These are phyloP conservation scores for Picea mariana DNA, from an alignment of 83 land plant genomes.

Conservation along the genomic window DNA sequence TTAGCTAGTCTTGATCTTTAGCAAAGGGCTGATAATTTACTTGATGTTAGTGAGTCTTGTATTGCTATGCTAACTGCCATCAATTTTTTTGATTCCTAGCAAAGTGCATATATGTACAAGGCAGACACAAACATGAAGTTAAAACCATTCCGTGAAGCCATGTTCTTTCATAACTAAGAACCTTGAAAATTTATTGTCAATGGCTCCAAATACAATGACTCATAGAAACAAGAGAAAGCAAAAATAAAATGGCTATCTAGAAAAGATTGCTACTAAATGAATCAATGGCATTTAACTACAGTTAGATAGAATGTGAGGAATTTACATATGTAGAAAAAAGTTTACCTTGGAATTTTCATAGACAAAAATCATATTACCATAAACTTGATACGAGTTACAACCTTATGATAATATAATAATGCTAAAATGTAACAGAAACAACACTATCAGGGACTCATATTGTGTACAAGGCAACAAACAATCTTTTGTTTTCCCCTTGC, in stretches of 20 bases:
- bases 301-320: neutral
- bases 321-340: neutral
- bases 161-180: neutral
- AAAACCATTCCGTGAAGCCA: neutral
- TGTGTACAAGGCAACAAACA: too few relatives aligned
- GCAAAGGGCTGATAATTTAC: conserved; percentile 34
- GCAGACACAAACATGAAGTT: neutral
- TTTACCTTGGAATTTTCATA: neutral
- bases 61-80: conserved; percentile 94
- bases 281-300: neutral
- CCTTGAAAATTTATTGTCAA: neutral
- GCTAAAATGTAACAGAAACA: too few relatives aligned
- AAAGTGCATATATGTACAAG: conserved; percentile 78
- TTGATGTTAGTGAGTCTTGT: conserved; percentile 96
- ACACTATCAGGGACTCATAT: too few relatives aligned
- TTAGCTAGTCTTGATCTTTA: neutral
- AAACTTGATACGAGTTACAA: neutral
- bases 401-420: too few relatives aligned
- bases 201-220: neutral
- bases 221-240: neutral
- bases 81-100: conserved; percentile 92
- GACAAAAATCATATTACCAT: neutral
- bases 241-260: neutral
- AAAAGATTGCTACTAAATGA: neutral
- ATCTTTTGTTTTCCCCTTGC: too few relatives aligned